Base-by-base conservation (phyloP, 805 yeast genomes). In the Teunomyces cretensis region DNA sequence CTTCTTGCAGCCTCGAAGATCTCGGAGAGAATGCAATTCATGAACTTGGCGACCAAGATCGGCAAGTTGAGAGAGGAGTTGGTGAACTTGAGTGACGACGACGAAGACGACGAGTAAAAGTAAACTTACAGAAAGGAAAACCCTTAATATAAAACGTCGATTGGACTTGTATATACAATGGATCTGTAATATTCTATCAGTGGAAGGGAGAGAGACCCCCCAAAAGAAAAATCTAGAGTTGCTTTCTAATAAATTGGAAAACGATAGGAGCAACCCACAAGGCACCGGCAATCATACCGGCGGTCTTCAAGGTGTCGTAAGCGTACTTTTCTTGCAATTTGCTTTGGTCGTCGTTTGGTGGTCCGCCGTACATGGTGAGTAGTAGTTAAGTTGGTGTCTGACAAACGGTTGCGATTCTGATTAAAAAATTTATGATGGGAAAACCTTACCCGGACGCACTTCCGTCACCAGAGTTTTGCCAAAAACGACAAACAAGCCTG, bases 1-100 rank as follows among this genome's bases (percentile, higher is more conserved):
- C 68, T 91, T 50, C 76, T 75, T 44, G 97, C 97, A 0, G 96
- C 97, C 1, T 71, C 80, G 11, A 86, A 86, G 64, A 87, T 92
- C 44, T 89, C 96, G 0, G 87, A 87, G 57, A 76, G 96, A 47
- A 64, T 68, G 52, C 70, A 64, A 45, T 69, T 61, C 41, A 45
- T 55, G 12, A 67, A 63, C 32, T 62, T 72, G 47, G 72, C 72
- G 6, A 55, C 49, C 31, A 68, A 68, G 48, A 67, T 72, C 43
- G 65, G 64, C 22, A 61, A 61, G 50, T 57, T 71, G 22, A 58
- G 76, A 47, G 75, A 71, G 44, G 65, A 58, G 4, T 57, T 71
- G 44, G 52, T 62, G 32, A 56, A 49, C 26, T 32, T 50, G 45
- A 54, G 50, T 30, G 61, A 56, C 30, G 61, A 56, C 8, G 53